Evolutionary conservation across 176 grass and related monocot species (phyloP).

Genomic region (Phoenix dactylifera): DNA sequence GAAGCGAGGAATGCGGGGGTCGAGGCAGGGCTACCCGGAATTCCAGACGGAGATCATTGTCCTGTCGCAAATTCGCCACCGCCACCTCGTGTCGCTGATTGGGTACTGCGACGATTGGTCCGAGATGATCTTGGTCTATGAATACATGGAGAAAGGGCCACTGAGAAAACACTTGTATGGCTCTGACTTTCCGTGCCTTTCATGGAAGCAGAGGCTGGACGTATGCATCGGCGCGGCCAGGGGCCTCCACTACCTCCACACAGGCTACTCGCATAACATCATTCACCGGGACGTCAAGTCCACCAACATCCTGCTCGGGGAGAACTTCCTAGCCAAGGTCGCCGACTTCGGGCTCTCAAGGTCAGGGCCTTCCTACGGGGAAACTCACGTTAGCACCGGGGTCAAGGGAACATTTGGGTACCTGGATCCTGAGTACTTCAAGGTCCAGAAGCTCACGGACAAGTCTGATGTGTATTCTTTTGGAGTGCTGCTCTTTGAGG

Average conservation of each 20-base stretch:
- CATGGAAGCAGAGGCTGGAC: conserved; percentile 54
- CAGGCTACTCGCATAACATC: conserved; percentile 34
- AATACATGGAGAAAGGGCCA: conserved; percentile 39
- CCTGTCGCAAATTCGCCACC: conserved; percentile 34
- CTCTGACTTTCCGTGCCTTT: conserved; percentile 15
- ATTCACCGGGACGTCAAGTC: conserved; percentile 60
- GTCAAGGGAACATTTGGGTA: conserved; percentile 42
- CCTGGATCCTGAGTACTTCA: conserved; percentile 41
- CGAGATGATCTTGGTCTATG: conserved; percentile 45
- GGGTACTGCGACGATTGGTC: conserved; percentile 41
- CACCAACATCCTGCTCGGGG: conserved; percentile 44
- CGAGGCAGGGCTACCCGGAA: conserved; percentile 34
- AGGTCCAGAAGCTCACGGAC: conserved; percentile 38
- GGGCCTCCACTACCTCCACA: conserved; percentile 56
- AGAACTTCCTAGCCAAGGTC: conserved; percentile 31
- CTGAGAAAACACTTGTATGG: conserved; percentile 29
- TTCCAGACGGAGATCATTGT: conserved; percentile 41
- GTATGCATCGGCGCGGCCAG: conserved; percentile 50
- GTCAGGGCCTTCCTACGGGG: conserved; percentile 11
- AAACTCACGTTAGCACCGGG: conserved; percentile 25
- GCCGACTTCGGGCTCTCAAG: conserved; percentile 44
- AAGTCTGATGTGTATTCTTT: conserved; percentile 51
- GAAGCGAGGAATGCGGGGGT: conserved; percentile 23
- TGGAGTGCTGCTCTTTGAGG: conserved; percentile 38
- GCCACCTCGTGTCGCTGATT: conserved; percentile 34